Evolutionary conservation across 768 basidiomycete species (phyloP), one percentile per base, ranked within the genome.

Genomic region (Scleroderma bovista): DNA sequence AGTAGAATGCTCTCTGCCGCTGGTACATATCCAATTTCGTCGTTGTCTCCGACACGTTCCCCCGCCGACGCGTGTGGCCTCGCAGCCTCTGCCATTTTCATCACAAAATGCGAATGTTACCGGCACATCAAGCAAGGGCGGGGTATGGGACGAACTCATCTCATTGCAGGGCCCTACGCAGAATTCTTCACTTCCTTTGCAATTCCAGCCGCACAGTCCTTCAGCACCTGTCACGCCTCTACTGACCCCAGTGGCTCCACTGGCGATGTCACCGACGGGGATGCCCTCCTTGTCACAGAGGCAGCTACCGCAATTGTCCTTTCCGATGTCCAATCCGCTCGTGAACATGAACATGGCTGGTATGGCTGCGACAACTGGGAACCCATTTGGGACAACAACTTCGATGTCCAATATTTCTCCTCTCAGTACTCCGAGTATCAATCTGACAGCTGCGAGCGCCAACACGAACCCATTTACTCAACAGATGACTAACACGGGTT

Each of bases 141-240:
- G 70, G 44, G 74, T 80, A n/a, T 83, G 81, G 82, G 71, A 75
- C 32, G 82, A 84, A 59, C 67, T 84, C 13, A 60, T 77, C 51
- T 74, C 75, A 38, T 66, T 79, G 24, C 77, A 77, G 51, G 60
- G 49, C 15, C 67, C 72, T n/a, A 50, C 66, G 13, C 57, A 61
- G 29, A 60, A 65, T 12, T 64, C 70, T n/a, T 74, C 66, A 15
- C 74, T 80, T 13, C 77, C 81, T 12, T 69, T 83, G 11, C 81
- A 71, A 44, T 66, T 63, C 39, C 59, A 56, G 50, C 34, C 32
- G 17, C 57, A 13, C 24, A 50, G 19, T 29, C 34, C 26, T 8
- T 49, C 13, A 13, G 32, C 12, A 3, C 41, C 43, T 20, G 17
- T 39, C 13, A 15, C 51, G 1, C 12, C 60, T 9, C 50, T 54